Percentiles rank a stretch among this genome's conserved stretches.
Evolutionary conservation across 331 rosid genomes (phyloP).

Genomic region (Spiraea crenata): DNA sequence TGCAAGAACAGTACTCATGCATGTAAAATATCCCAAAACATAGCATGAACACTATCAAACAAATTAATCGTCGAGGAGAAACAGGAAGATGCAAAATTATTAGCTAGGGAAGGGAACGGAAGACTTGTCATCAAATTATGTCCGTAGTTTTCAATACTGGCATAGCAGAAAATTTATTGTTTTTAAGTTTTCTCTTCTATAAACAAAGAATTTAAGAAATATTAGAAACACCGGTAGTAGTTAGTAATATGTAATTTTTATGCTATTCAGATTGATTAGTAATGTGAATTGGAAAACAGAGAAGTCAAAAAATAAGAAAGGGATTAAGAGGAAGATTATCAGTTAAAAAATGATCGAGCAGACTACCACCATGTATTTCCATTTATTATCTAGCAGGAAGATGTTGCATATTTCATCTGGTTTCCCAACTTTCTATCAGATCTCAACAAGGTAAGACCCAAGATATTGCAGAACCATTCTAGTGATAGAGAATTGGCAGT

Average conservation of each 20-base stretch:
- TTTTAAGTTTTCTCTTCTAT: background rate
- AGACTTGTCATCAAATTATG: no score
- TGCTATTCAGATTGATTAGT: background rate
- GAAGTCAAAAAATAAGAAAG: no score
- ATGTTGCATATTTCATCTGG: background rate
- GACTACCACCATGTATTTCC: background rate
- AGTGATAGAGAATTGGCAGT: background rate
- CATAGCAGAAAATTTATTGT: background rate
- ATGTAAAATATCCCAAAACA: conserved; percentile 9
- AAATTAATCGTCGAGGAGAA: background rate
- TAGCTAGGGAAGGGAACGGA: no score
- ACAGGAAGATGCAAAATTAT: background rate
- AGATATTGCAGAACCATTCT: background rate
- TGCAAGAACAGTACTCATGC: conserved; percentile 19
- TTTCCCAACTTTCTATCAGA: background rate
- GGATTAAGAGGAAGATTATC: background rate
- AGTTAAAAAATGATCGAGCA: background rate
- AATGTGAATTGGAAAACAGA: background rate
- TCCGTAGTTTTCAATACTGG: background rate
- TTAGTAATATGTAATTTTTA: background rate
- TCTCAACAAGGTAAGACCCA: background rate
- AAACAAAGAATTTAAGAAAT: background rate
- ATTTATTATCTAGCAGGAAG: background rate
- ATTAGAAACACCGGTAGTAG: no score
- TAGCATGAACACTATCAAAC: background rate